Base-by-base conservation (phyloP, 805 yeast species). In the Lachancea sp. region DNA sequence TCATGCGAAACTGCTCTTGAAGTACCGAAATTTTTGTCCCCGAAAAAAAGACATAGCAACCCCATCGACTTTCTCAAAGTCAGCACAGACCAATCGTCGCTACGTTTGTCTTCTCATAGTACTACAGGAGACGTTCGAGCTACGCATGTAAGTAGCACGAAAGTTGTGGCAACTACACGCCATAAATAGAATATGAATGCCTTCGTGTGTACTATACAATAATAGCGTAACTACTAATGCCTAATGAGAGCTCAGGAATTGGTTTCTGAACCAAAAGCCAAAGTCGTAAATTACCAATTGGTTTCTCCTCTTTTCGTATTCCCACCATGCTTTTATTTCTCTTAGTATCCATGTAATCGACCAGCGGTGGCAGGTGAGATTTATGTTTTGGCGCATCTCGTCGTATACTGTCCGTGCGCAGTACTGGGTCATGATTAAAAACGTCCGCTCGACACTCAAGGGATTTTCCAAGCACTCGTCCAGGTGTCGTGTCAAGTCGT, bases 401-500 rank as follows among this genome's bases (percentile, higher is more conserved):
- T 72, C 73, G 55, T 78, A 85, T 1, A 87, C 91, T 0, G 88
- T 78, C 19, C 69, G 67, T 0, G 97, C 90, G 68, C 98, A 93
- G 62, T 93, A 91, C 27, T 79, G 77, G 1, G 96, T 93, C 83
- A 93, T 75, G 36, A 93, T 87, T 52, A 90, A 67, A 53, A 93
- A 91, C 0, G 95, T 85, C 41, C 96, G 71, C 58, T 86, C 91
- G 5, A 85, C 82, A 0, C 98, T 97, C 38, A 90, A 66, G 0
- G 96, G 95, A 49, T 81, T 80, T 38, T 84, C 77, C 45, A 91
- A 71, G 45, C 77, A 71, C 58, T 91, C 98, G 63, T 93, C 99
- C 39, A 93, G 70, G 55, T 81, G 83, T 56, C 99, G 74, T 0
- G 95, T 88, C 41, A 93, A 72, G 67, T 93, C 99, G 61, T 93